Percentiles rank a stretch among this genome's conserved stretches.
phyloP scores from a whole-genome alignment of 208 protist species.

The Naegleria lovaniensis region DNA sequence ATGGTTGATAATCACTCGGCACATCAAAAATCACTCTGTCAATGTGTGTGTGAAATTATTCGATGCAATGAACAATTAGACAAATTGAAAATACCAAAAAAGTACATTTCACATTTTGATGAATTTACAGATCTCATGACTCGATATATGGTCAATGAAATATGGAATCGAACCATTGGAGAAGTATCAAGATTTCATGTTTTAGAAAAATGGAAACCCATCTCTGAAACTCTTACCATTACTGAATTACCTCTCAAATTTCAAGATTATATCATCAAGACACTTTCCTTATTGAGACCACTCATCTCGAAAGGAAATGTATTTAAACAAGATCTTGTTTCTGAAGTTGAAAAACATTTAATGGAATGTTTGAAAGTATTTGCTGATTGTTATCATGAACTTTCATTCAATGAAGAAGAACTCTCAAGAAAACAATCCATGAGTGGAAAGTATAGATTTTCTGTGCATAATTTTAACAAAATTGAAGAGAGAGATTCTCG shows the following conservation, averaged over 20 bases:
- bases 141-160: background rate
- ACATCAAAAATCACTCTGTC: background rate
- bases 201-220: background rate
- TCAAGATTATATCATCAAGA: background rate
- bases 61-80: background rate
- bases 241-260: conserved; percentile 10
- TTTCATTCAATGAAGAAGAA: background rate
- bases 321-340: background rate
- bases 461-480: background rate
- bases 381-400: background rate
- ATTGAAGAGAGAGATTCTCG: background rate
- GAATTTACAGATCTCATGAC: background rate
- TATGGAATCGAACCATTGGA: background rate
- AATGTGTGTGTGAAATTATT: background rate
- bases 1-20: background rate
- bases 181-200: background rate
- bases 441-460: background rate
- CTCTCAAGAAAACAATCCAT: background rate
- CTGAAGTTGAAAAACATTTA: background rate
- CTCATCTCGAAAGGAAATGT: background rate
- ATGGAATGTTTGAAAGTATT: background rate
- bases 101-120: background rate
- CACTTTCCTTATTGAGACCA: background rate
- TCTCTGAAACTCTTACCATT: background rate
- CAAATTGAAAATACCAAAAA: conserved; percentile 1